Base-by-base conservation (phyloP, 148 eudicot species). In the Fagopyrum homotropicum region DNA sequence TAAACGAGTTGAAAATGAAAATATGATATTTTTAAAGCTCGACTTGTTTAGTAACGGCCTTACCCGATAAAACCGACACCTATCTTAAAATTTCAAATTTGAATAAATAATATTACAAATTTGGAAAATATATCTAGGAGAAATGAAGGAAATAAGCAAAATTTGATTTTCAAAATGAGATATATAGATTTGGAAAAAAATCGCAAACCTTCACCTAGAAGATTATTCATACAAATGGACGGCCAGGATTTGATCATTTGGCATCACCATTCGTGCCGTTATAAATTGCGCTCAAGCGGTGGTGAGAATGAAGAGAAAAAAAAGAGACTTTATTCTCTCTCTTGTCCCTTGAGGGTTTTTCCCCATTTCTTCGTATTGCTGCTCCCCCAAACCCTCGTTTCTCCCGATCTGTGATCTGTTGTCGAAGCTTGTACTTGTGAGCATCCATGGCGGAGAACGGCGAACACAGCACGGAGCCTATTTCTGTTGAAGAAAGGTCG, bases 401-500 rank as follows among this genome's bases (percentile, higher is more conserved):
- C 44, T 11, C 51, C 51, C 50, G 46, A 45, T 14, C 19, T 22
- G 22, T 63, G 45, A 30, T 12, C 43, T 9, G 71, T 48, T 1
- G 40, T 35, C 40, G 12, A 15, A 70, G 30, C 51, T 46, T 73
- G 10, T 10, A 2, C 35, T 10, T 48, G 1, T 6, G 43, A 19
- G 71, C 64, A 19, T 73, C 71, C 26, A 89, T 88, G 92, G 83
- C 82, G 54, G 95, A 83, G 60, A 80, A 81, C 75, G 82, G 75
- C 16, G 91, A 88, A 16, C 79, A 86, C 17, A 35, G 3, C 40
- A 72, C 64, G 63, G 74, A 46, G 74, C 54, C 51, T 29, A 16
- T 47, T 47, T 68, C 56, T 43, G 79, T 47, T 40, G 87, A 74
- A 49, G 66, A 74, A 15, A 46, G 86, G 66, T 79, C 90, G 9